A percentile compares a stretch with the other conserved stretches of the same genome.
phyloP scores from a whole-genome alignment of 1,284 basidiomycete species.

The Melanopsichium pennsylvanicum region DNA sequence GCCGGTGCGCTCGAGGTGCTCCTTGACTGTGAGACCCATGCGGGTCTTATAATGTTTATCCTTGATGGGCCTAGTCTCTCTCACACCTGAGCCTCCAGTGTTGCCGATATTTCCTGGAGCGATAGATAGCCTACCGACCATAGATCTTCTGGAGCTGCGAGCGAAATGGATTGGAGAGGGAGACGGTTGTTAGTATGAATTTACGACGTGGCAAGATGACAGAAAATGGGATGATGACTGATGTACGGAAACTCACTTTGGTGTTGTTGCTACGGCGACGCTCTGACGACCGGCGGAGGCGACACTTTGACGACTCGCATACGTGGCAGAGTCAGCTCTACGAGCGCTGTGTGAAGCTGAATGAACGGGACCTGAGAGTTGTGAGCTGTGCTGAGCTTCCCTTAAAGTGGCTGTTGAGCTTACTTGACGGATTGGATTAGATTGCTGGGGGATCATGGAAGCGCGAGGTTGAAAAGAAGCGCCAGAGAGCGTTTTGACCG shows the following conservation, averaged over 20 bases:
- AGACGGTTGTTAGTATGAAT: too few relatives aligned
- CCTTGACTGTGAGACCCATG: slow-evolving; percentile 57
- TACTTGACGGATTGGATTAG: slow-evolving; percentile 14
- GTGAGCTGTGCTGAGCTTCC: slow-evolving; percentile 17
- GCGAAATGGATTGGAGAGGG: too few relatives aligned
- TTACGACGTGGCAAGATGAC: too few relatives aligned
- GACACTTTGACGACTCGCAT: slow-evolving; percentile 41
- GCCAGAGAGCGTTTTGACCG: slow-evolving; percentile 33
- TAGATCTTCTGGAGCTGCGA: slow-evolving; percentile 29
- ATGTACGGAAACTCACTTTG: slow-evolving; percentile 39
- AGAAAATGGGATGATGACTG: background rate
- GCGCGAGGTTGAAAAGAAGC: slow-evolving; percentile 33
- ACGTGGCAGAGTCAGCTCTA: slow-evolving; percentile 32
- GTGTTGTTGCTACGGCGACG: slow-evolving; percentile 46
- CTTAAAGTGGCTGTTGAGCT: slow-evolving; percentile 9
- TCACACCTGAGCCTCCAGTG: slow-evolving; percentile 28
- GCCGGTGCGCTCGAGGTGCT: slow-evolving; percentile 55
- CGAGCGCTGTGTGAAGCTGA: slow-evolving; percentile 29
- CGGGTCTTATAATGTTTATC: slow-evolving; percentile 50
- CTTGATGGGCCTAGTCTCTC: slow-evolving; percentile 50
- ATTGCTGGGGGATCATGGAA: slow-evolving; percentile 49
- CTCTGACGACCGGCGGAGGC: slow-evolving; percentile 47
- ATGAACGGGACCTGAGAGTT: slow-evolving; percentile 23
- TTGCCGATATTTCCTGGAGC: slow-evolving; percentile 43
- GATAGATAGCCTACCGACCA: slow-evolving; percentile 46